These are phyloP conservation scores for Globisporangium uncinulatum DNA, from an alignment of 352 stramenopile species.

Conservation along the genomic window DNA sequence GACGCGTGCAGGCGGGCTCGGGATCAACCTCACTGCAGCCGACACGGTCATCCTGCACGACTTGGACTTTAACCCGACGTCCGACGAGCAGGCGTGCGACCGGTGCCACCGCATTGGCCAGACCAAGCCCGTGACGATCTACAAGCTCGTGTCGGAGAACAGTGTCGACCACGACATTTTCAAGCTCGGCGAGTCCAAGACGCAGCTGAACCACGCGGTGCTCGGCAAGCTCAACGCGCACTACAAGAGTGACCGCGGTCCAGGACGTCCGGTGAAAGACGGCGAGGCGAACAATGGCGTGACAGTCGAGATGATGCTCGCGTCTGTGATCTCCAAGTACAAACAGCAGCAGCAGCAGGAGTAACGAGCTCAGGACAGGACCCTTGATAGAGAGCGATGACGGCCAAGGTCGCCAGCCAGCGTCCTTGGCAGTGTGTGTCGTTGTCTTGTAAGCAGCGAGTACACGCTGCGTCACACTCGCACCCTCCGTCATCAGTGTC, in stretches of 20 bases:
- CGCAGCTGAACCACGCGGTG: slow-evolving; percentile 82
- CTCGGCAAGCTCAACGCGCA: slow-evolving; percentile 78
- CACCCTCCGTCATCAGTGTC: too few species aligned
- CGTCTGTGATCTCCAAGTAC: slow-evolving; percentile 74
- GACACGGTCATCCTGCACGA: slow-evolving; percentile 88
- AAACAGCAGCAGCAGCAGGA: slow-evolving; percentile 37
- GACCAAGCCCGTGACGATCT: slow-evolving; percentile 86
- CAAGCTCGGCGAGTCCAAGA: slow-evolving; percentile 79
- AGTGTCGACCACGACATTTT: slow-evolving; percentile 93
- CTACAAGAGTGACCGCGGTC: slow-evolving; percentile 11
- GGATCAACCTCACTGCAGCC: slow-evolving; percentile 96
- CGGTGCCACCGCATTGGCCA: slow-evolving; percentile 89
- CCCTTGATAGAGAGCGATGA: neutral
- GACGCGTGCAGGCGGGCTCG: slow-evolving; percentile 95
- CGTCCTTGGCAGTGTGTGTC: too few species aligned
- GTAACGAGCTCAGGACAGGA: neutral
- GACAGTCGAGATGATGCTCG: slow-evolving; percentile 78
- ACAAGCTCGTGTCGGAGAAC: slow-evolving; percentile 88
- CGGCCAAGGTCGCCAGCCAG: too few species aligned
- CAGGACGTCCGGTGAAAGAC: slow-evolving; percentile 8
- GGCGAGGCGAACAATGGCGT: slow-evolving; percentile 25
- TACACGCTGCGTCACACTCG: too few species aligned
- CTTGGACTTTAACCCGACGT: slow-evolving; percentile 83
- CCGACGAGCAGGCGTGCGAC: slow-evolving; percentile 86
- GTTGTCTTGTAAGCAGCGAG: too few species aligned